Base-by-base conservation (phyloP, 495 filamentous ascomycete species). In the Usnea hakonensis region DNA sequence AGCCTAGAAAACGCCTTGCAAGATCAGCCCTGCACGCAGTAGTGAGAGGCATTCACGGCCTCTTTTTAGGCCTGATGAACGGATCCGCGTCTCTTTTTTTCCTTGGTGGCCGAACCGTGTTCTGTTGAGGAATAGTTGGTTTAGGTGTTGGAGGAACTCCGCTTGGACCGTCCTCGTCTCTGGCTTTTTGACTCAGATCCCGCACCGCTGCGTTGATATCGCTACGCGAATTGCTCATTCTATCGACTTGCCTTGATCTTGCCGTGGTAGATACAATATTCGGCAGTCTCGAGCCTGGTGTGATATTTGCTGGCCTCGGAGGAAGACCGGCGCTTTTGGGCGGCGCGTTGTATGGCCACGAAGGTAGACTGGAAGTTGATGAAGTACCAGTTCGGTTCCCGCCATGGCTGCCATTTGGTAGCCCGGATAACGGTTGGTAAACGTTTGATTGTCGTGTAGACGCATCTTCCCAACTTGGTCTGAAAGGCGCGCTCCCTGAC, bases 31-130 rank as follows among this genome's bases (percentile, higher is more conserved):
- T 62, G 23, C 28, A 17, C 21, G 16, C 5, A 23, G 17, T 14
- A 17, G 26, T 30, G 26, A 50, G 26, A 52, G 32, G 54, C 55
- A 26, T 40, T 58, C 57, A 61, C 30, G 46, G 72, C 68, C 72
- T 75, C 56, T 70, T 72, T 63, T 80, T 83, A 8, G 80, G 79
- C 26, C 77, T 70, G 54, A 83, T 82, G 53, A 83, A 83, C 2
- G 79, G 78, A 66, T 82, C 78, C 13, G 60, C 75, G 41, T 79
- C 73, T 62, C 80, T 81, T 65, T 75, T 79, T 58, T 75, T 78
- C 63, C 75, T 73, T 19, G 74, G 74, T 14, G 75, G 75, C 19
- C 52, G 61, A 28, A 68, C 61, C 5, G 23, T 64, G 48, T 56
- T 63, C 33, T 40, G 41, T 40, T 48, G 41, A 38, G 65, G 58